These are phyloP conservation scores for Epichloe gansuensis DNA, from an alignment of 2,329 filamentous ascomycete species.

Conservation along the genomic window DNA sequence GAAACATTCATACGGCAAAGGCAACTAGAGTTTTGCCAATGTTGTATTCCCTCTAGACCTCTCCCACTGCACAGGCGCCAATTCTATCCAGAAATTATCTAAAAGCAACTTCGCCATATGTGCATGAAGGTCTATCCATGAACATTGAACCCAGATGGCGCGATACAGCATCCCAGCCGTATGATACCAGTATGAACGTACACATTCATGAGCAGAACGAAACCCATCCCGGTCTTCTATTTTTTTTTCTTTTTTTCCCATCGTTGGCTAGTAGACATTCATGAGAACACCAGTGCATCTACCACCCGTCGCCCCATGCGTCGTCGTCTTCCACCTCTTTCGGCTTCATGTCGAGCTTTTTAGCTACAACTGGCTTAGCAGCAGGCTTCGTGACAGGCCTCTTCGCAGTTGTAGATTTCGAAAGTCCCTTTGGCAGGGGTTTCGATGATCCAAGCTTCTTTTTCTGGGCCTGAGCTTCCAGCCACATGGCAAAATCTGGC, in stretches of 20 bases:
- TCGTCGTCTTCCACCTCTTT: conserved; percentile 47
- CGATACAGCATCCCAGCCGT: neutral
- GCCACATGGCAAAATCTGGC: conserved; percentile 91
- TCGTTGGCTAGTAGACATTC: neutral
- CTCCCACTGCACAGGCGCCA: no score
- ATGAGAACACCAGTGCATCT: conserved; percentile 2
- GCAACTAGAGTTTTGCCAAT: no score
- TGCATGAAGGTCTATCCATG: neutral
- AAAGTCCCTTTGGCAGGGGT: conserved; percentile 69
- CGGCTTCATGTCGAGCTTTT: conserved; percentile 58
- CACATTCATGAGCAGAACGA: neutral
- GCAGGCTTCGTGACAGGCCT: conserved; percentile 30
- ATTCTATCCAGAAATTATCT: no score
- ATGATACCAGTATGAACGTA: neutral
- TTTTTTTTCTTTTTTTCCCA: neutral
- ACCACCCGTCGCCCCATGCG: conserved; percentile 57
- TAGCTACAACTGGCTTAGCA: conserved; percentile 34
- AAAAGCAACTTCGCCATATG: neutral
- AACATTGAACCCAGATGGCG: neutral
- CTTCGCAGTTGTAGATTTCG: conserved; percentile 40
- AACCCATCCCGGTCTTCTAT: neutral
- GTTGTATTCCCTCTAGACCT: no score
- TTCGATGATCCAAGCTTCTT: conserved; percentile 57
- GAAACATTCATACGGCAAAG: no score
- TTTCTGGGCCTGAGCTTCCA: conserved; percentile 70